Percentiles rank a stretch among this genome's conserved stretches.
Evolutionary conservation across 2,329 filamentous ascomycete genomes (phyloP).

Genomic region (Fusarium circinatum): DNA sequence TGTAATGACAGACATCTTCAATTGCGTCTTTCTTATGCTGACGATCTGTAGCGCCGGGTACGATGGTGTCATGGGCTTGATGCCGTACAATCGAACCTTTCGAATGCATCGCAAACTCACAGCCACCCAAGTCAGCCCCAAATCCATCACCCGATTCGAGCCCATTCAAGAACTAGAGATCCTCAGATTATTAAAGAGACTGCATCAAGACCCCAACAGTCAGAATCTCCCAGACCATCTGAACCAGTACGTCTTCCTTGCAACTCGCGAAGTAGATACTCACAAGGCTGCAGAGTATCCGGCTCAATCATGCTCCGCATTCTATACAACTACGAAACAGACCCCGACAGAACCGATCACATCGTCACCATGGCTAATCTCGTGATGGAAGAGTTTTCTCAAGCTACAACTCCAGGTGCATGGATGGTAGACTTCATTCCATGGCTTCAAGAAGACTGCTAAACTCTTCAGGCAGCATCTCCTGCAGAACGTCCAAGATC

Average conservation of each 20-base stretch:
- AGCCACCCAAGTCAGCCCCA: slow-evolving; percentile 14
- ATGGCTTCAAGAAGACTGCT: slow-evolving; percentile 13
- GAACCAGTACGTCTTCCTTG: background rate
- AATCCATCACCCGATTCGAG: slow-evolving; percentile 10
- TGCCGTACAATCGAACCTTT: slow-evolving; percentile 11
- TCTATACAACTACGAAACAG: slow-evolving; percentile 12
- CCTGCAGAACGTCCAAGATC: background rate
- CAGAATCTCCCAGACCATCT: background rate
- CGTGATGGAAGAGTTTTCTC: slow-evolving; percentile 22
- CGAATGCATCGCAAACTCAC: slow-evolving; percentile 18
- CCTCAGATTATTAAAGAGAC: background rate
- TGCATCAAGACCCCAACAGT: background rate
- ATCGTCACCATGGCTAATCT: slow-evolving; percentile 9
- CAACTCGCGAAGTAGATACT: rapidly evolving
- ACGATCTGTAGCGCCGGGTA: background rate
- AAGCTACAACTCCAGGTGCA: slow-evolving; percentile 4
- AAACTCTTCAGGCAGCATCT: background rate
- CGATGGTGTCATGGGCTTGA: slow-evolving; percentile 16
- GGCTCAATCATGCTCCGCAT: slow-evolving; percentile 22
- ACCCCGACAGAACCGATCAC: background rate
- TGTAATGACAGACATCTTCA: background rate
- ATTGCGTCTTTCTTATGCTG: rapidly evolving
- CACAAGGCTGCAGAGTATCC: background rate
- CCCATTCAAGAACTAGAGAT: slow-evolving; percentile 1
- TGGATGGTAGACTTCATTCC: slow-evolving; percentile 14